Evolutionary conservation across 345 rosid species (phyloP).

Genomic region (Boechera stricta): DNA sequence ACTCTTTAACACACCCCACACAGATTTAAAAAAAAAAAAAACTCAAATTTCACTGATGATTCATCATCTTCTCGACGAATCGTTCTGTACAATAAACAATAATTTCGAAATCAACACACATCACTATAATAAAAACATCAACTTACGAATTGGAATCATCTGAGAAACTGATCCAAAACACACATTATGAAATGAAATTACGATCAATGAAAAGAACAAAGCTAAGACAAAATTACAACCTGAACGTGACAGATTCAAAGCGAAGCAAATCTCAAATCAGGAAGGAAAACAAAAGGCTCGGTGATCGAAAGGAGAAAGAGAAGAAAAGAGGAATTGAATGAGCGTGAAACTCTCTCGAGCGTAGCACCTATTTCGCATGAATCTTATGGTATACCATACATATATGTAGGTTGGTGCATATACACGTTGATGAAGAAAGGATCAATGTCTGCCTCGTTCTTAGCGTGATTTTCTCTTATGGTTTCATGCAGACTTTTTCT

Average conservation of each 20-base stretch:
- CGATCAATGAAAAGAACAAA: neutral
- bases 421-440: neutral
- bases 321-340: conserved; percentile 30
- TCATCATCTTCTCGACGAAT: conserved; percentile 19
- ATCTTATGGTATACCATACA: neutral
- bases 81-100: conserved; percentile 1
- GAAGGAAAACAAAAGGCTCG: neutral
- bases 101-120: conserved; percentile 10
- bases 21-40: neutral
- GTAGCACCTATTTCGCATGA: conserved; percentile 21
- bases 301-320: neutral
- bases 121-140: neutral
- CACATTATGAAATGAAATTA: neutral
- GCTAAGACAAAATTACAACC: neutral
- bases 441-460: conserved; percentile 27
- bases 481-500: conserved; percentile 39
- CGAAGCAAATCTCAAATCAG: neutral
- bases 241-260: conserved; percentile 22
- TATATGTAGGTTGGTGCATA: neutral
- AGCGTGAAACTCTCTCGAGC: conserved; percentile 41
- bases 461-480: conserved; percentile 36
- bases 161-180: neutral
- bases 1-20: conserved; percentile 7
- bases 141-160: neutral
- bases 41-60: neutral